These are phyloP conservation scores for Mycena haematopus DNA, from an alignment of 768 basidiomycete species.

Conservation along the genomic window DNA sequence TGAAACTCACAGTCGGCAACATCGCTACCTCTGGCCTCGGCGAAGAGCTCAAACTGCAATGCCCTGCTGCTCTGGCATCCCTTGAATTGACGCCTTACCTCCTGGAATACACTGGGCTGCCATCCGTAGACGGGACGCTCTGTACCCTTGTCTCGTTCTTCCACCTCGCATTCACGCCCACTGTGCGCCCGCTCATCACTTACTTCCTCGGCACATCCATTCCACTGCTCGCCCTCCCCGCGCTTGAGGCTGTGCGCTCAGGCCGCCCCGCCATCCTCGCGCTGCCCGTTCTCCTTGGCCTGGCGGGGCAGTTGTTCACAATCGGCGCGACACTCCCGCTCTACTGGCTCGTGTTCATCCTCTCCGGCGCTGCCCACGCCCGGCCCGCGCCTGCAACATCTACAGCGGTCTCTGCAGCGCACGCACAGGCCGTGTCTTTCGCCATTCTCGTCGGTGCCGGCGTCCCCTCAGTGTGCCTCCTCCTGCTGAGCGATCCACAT, in stretches of 20 bases:
- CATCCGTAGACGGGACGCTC: constrained; percentile 44
- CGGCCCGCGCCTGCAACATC: neutral
- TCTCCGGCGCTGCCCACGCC: constrained; percentile 39
- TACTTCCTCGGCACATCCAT: constrained; percentile 45
- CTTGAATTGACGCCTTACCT: constrained; percentile 39
- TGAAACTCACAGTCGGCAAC: constrained; percentile 44
- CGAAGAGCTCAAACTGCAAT: constrained; percentile 38
- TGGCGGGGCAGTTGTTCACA: constrained; percentile 49
- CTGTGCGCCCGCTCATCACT: constrained; percentile 39
- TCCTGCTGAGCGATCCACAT: constrained; percentile 46
- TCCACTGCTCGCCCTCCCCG: constrained; percentile 48
- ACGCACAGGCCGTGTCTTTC: constrained; percentile 61
- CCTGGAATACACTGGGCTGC: constrained; percentile 46
- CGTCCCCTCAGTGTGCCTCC: constrained; percentile 55
- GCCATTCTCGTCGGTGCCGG: constrained; percentile 50
- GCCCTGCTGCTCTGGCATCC: constrained; percentile 32
- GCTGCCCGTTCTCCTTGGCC: constrained; percentile 48
- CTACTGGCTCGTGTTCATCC: constrained; percentile 54
- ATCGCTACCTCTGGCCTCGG: constrained; percentile 38
- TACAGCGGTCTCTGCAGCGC: constrained; percentile 46
- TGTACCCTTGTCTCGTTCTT: constrained; percentile 57
- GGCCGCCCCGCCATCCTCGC: constrained; percentile 44
- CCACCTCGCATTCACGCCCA: constrained; percentile 45
- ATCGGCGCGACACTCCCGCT: constrained; percentile 52
- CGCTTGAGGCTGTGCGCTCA: constrained; percentile 51